phyloP scores from a whole-genome alignment of 2,329 filamentous ascomycete species.

The Elsinoe perseae region DNA sequence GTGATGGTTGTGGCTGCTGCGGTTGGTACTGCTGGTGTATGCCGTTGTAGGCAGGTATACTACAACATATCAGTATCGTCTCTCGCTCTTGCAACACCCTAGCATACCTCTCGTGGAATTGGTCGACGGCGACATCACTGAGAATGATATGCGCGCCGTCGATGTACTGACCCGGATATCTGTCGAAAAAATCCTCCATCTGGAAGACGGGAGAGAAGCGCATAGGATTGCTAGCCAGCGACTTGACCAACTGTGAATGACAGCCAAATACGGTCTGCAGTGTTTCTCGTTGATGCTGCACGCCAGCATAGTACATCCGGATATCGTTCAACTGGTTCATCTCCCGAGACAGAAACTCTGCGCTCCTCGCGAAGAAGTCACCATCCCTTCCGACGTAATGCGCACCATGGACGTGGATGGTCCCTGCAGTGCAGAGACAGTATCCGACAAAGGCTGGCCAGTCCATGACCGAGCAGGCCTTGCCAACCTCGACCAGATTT shows the following conservation, averaged over 20 bases:
- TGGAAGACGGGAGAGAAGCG: conserved; percentile 73
- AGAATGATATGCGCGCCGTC: conserved; percentile 69
- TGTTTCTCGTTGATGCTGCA: conserved; percentile 72
- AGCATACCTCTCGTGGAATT: conserved; percentile 34
- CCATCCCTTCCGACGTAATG: conserved; percentile 63
- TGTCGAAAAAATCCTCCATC: conserved; percentile 78
- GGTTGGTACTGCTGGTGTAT: conserved; percentile 2
- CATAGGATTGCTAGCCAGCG: conserved; percentile 59
- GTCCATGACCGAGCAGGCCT: conserved; percentile 64
- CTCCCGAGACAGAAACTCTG: conserved; percentile 66
- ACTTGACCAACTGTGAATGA: conserved; percentile 74
- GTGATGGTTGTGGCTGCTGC: conserved; percentile 9
- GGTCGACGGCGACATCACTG: conserved; percentile 57
- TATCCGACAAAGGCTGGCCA: conserved; percentile 85
- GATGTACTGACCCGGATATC: conserved; percentile 64
- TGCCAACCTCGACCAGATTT: conserved; percentile 71
- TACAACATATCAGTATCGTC: background rate
- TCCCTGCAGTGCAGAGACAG: conserved; percentile 77
- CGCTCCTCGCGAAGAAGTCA: conserved; percentile 54
- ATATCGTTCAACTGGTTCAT: conserved; percentile 74
- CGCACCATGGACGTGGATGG: conserved; percentile 78
- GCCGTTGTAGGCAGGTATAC: conserved; percentile 18
- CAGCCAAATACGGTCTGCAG: conserved; percentile 69
- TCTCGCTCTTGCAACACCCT: background rate
- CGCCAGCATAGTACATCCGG: conserved; percentile 65